Base-by-base conservation (phyloP, 768 basidiomycete genomes). In the Porphyrellus cyaneotinctus region DNA sequence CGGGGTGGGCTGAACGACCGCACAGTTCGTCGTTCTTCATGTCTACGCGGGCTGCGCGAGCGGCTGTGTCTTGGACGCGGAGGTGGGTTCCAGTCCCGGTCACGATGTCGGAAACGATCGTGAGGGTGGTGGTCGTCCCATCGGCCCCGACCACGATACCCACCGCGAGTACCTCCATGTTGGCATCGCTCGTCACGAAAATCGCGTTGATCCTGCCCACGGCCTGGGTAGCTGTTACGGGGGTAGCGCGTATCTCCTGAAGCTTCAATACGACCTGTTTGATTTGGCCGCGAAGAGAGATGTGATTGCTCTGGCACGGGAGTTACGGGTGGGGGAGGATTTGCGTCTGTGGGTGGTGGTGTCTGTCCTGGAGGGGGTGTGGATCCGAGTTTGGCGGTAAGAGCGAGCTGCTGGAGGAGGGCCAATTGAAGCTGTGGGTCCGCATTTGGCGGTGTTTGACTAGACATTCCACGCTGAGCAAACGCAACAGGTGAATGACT, bases 371-470 rank as follows among this genome's bases (percentile, higher is more conserved):
- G 24, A 51, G 65, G 58, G 18, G 60, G 58, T 2, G 62, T 58
- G 7, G 59, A 71, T 50, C 55, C 70, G 36, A 67, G 66, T 54
- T 71, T 76, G 37, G 84, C 80, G 61, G 80, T 79, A 62, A 83
- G 81, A 48, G 87, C 78, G 66, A 91, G 77, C 65, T 89, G 88
- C 64, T 90, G 88, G 62, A 93, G 73, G 58, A 88, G 73, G 43
- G 85, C 83, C 50, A 91, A 72, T 65, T 87, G 86, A 55, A 81
- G 61, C 46, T 70, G 70, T 43, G 70, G 71, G 51, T 72, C 63
- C 7, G 69, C 80, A 63, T 82, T 87, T 83, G 81, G 63, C 55
- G 66, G 64, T 81, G 72, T 81, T 85, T 86, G 85, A 73, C 84
- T 85, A 59, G 10, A 57, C 17, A 5, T 24, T 3, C 35, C 17